A percentile compares a stretch with the other conserved stretches of the same genome.
These are phyloP conservation scores for Trametes versicolor DNA, from an alignment of 1,284 basidiomycete genomes.

Conservation along the genomic window DNA sequence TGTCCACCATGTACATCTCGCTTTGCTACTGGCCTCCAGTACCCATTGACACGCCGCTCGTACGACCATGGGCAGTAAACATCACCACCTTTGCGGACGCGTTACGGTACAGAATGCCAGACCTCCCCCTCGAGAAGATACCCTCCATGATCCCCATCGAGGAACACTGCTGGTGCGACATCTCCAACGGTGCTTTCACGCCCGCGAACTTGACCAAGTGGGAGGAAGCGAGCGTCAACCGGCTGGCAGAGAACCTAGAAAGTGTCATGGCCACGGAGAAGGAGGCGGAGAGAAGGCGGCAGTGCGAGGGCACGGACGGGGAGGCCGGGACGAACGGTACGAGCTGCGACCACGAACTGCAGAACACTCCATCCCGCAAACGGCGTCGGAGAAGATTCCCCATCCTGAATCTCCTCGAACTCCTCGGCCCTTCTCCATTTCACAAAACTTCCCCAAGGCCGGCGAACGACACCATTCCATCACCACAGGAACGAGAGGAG, in stretches of 20 bases:
- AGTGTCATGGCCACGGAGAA: constrained; percentile 40
- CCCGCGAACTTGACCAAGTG: constrained; percentile 78
- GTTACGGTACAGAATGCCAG: constrained; percentile 52
- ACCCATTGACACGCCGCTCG: constrained; percentile 66
- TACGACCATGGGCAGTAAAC: constrained; percentile 69
- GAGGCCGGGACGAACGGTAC: constrained; percentile 23
- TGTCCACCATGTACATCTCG: constrained; percentile 80
- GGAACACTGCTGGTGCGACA: constrained; percentile 86
- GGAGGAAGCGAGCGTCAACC: constrained; percentile 70
- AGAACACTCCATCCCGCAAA: not conserved
- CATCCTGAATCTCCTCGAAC: constrained; percentile 5
- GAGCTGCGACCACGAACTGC: constrained; percentile 8
- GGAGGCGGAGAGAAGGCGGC: constrained; percentile 29
- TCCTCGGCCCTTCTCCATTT: not conserved
- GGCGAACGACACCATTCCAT: not conserved
- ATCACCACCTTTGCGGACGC: constrained; percentile 76
- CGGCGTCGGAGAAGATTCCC: constrained; percentile 13
- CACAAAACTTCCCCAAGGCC: not conserved
- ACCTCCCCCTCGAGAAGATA: constrained; percentile 38
- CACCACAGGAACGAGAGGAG: not conserved
- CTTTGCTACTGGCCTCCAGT: constrained; percentile 89
- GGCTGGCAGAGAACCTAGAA: constrained; percentile 54
- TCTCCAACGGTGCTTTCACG: constrained; percentile 69
- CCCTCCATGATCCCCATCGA: constrained; percentile 64
- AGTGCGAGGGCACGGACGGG: constrained; percentile 39